A percentile compares a stretch with the other conserved stretches of the same genome.
phyloP scores from a whole-genome alignment of 108 stramenopile genomes.

The Nitzschia sp. region DNA sequence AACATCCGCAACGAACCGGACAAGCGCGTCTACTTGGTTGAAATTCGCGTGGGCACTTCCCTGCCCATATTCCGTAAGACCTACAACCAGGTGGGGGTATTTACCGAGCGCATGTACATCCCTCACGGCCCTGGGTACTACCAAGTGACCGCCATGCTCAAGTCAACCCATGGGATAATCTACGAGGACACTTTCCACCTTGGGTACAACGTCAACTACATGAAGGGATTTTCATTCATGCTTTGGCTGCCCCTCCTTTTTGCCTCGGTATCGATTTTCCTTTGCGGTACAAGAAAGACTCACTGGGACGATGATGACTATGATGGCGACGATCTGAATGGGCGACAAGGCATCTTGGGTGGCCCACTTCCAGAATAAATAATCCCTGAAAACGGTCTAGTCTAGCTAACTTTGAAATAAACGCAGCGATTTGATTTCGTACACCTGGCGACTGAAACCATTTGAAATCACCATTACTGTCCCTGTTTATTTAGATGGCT shows the following conservation, averaged over 20 bases:
- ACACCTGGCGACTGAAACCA: too few relatives aligned
- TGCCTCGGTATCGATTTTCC: conserved; percentile 26
- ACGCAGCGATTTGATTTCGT: too few relatives aligned
- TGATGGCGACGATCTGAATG: conserved; percentile 36
- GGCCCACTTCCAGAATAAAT: conserved; percentile 30
- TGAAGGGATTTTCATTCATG: conserved; percentile 63
- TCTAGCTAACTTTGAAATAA: too few relatives aligned
- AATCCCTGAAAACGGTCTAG: too few relatives aligned
- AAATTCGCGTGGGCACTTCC: conserved; percentile 68
- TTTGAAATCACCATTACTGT: too few relatives aligned
- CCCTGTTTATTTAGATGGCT: conserved; percentile 31
- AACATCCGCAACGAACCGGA: conserved; percentile 67
- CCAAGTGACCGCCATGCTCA: conserved; percentile 52
- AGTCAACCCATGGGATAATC: conserved; percentile 69
- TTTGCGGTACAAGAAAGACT: conserved; percentile 45
- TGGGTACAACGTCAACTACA: conserved; percentile 84
- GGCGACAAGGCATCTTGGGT: conserved; percentile 53
- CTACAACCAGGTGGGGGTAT: conserved; percentile 65
- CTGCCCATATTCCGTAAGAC: conserved; percentile 42
- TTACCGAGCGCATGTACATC: conserved; percentile 75
- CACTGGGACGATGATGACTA: conserved; percentile 75
- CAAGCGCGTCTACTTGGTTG: conserved; percentile 62
- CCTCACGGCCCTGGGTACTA: conserved; percentile 79
- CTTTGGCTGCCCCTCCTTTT: conserved; percentile 73
- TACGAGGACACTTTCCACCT: conserved; percentile 83